These are phyloP conservation scores for Talaromyces funiculosus DNA, from an alignment of 2,329 filamentous ascomycete genomes.

Conservation along the genomic window DNA sequence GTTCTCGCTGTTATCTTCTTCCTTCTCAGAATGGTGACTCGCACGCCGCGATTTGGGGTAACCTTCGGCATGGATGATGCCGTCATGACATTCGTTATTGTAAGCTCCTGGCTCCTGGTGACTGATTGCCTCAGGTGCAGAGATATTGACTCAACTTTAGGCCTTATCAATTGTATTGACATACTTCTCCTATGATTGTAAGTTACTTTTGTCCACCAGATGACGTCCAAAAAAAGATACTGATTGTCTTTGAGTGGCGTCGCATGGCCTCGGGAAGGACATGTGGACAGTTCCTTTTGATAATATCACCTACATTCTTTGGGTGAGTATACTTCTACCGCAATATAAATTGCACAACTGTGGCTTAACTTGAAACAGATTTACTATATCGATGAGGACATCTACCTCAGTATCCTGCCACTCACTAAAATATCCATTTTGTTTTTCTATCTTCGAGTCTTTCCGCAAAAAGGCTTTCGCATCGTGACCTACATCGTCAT, in stretches of 20 bases:
- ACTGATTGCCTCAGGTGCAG: not conserved
- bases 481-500: conserved; percentile 25
- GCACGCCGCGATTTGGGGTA: not conserved
- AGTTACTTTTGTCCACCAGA: not conserved
- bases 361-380: conserved; percentile 26
- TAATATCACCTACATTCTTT: conserved; percentile 39
- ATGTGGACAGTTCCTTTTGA: conserved; percentile 42
- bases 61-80: not conserved
- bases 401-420: conserved; percentile 26
- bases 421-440: conserved; percentile 17
- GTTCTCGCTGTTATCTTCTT: not conserved
- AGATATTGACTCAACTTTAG: not conserved
- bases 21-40: not conserved
- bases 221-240: not conserved
- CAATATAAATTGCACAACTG: not conserved
- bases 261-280: conserved; percentile 24
- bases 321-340: conserved; percentile 20
- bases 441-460: conserved; percentile 18
- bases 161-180: not conserved
- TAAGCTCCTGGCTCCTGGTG: not conserved
- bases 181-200: not conserved
- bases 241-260: not conserved
- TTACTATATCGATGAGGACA: conserved; percentile 28
- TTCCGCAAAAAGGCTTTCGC: conserved; percentile 14
- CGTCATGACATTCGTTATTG: not conserved